phyloP scores from a whole-genome alignment of 1,139 yeast species.

The Geotrichum citri-aurantii region DNA sequence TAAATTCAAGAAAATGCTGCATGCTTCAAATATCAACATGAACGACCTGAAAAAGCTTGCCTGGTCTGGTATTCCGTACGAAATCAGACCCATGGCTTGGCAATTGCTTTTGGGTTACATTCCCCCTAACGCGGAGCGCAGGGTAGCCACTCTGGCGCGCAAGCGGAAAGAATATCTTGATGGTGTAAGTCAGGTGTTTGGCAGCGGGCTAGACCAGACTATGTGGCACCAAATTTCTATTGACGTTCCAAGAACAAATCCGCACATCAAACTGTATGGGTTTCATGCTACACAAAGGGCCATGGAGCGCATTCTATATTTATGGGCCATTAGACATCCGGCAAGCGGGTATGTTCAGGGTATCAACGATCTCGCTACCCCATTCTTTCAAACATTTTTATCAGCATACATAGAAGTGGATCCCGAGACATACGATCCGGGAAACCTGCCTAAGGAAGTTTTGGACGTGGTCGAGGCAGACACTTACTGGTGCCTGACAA shows the following conservation, averaged over 20 bases:
- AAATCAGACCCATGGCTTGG: conserved; percentile 83
- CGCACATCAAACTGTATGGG: conserved; percentile 68
- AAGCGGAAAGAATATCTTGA: conserved; percentile 83
- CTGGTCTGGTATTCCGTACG: conserved; percentile 92
- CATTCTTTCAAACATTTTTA: conserved; percentile 84
- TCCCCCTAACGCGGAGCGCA: conserved; percentile 76
- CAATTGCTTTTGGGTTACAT: conserved; percentile 81
- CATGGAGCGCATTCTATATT: conserved; percentile 70
- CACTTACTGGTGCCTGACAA: conserved; percentile 92
- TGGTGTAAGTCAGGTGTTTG: conserved; percentile 59
- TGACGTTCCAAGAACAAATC: conserved; percentile 93
- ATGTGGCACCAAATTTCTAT: conserved; percentile 96
- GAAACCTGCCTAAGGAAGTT: conserved; percentile 49
- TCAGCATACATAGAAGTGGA: conserved; percentile 55
- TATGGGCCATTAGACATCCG: conserved; percentile 98
- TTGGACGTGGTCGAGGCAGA: conserved; percentile 78
- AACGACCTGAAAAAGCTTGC: conserved; percentile 68
- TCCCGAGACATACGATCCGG: conserved; percentile 56
- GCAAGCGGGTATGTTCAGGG: conserved; percentile 99
- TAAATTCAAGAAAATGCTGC: conserved; percentile 60
- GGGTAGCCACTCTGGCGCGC: conserved; percentile 61
- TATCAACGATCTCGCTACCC: conserved; percentile 89
- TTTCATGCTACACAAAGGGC: conserved; percentile 65
- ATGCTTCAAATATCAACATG: conserved; percentile 56
- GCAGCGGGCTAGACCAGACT: conserved; percentile 59